Evolutionary conservation across 257 asterid genomes (phyloP).

Genomic region (Orobanche coerulescens): DNA sequence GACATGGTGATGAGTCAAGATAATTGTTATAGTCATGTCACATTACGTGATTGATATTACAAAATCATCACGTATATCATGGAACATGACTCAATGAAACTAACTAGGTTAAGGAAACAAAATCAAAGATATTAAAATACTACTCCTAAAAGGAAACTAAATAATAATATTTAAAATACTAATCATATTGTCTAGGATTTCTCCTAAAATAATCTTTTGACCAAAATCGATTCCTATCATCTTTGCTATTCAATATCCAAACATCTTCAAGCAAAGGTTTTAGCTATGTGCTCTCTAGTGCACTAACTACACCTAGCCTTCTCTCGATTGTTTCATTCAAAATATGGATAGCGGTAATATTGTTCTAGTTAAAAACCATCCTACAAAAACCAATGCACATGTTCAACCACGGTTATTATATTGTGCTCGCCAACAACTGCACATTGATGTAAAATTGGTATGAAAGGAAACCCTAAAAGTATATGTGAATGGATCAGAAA

Average conservation of each 20-base stretch:
- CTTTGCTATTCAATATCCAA: neutral
- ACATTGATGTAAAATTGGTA: neutral
- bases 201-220: too few species aligned
- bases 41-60: too few species aligned
- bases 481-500: constrained; percentile 1
- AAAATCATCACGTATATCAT: too few species aligned
- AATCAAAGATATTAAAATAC: too few species aligned
- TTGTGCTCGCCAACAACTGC: neutral
- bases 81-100: too few species aligned
- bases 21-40: too few species aligned
- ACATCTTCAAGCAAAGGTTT: neutral
- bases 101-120: too few species aligned
- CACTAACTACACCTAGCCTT: neutral
- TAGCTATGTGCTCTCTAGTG: neutral
- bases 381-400: neutral
- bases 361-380: neutral
- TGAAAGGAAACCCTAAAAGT: neutral
- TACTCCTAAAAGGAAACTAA: too few species aligned
- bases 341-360: neutral
- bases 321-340: neutral
- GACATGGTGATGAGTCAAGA: too few species aligned
- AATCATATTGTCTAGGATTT: too few species aligned
- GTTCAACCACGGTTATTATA: neutral
- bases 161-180: too few species aligned
- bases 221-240: too few species aligned